phyloP scores from a whole-genome alignment of 1,284 basidiomycete genomes.

The Blastosporella zonata region DNA sequence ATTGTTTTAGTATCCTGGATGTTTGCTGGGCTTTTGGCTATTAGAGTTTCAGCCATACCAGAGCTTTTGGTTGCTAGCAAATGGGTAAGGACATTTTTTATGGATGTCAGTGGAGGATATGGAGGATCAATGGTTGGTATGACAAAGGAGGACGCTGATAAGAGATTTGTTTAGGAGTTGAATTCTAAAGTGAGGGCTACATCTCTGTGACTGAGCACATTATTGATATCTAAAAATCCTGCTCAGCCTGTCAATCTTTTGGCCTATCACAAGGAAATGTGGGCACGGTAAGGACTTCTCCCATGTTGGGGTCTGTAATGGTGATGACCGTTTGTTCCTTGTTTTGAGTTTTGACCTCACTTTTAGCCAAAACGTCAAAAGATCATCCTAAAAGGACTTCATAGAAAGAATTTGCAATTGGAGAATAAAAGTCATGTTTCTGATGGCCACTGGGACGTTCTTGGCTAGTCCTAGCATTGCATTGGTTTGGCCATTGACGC shows the following conservation, averaged over 20 bases:
- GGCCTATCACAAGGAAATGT: neutral
- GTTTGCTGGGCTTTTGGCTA: no score
- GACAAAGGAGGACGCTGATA: no score
- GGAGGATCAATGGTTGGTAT: no score
- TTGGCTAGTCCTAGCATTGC: constrained; percentile 18
- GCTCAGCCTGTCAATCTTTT: neutral
- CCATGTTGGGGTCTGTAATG: constrained; percentile 1
- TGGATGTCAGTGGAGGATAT: no score
- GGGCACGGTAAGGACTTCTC: neutral
- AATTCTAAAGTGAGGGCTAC: neutral
- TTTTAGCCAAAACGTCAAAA: constrained; percentile 4
- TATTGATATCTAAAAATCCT: neutral
- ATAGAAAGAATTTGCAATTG: constrained; percentile 14
- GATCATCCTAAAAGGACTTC: constrained; percentile 16
- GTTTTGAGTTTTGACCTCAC: constrained; percentile 1
- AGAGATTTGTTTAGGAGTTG: no score
- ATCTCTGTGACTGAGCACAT: neutral
- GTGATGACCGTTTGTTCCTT: neutral
- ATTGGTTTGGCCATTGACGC: neutral
- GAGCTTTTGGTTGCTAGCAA: no score
- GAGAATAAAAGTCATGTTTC: constrained; percentile 12
- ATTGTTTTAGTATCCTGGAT: no score
- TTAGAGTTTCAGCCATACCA: no score
- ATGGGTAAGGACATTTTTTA: no score
- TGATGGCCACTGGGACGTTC: constrained; percentile 20